phyloP scores from a whole-genome alignment of 2,329 filamentous ascomycete genomes.

The Stagonosporopsis chrysanthemi region DNA sequence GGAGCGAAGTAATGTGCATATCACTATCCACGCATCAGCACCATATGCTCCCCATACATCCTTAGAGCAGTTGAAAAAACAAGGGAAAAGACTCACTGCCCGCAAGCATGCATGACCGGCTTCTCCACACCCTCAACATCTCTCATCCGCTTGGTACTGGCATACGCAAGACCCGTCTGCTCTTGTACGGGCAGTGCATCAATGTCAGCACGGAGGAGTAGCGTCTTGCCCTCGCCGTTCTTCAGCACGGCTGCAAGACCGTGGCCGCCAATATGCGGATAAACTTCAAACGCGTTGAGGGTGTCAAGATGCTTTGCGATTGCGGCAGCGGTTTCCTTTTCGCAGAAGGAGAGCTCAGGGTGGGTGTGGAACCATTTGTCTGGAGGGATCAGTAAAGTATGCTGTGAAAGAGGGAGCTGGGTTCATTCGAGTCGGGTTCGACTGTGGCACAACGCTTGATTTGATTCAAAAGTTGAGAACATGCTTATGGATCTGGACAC shows the following conservation, averaged over 20 bases:
- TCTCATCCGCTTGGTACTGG: constrained; percentile 57
- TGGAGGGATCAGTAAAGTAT: constrained; percentile 10
- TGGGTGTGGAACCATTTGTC: constrained; percentile 47
- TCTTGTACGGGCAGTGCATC: constrained; percentile 68
- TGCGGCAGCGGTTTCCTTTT: constrained; percentile 41
- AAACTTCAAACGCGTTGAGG: constrained; percentile 53
- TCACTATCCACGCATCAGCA: constrained; percentile 41
- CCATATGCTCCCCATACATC: neutral
- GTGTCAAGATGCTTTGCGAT: constrained; percentile 40
- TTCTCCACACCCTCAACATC: constrained; percentile 58
- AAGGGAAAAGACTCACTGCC: constrained; percentile 46
- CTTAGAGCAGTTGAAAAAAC: neutral
- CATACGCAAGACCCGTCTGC: constrained; percentile 62
- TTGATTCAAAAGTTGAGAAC: neutral
- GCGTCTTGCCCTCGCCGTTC: constrained; percentile 63
- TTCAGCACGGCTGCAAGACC: constrained; percentile 64
- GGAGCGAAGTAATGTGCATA: constrained; percentile 67
- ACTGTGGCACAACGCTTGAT: neutral
- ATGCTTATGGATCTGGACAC: neutral
- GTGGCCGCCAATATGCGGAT: constrained; percentile 63
- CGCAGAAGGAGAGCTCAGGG: constrained; percentile 49
- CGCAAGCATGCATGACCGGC: constrained; percentile 73
- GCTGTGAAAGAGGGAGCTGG: neutral
- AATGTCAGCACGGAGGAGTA: constrained; percentile 69
- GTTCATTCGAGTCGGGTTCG: neutral